Conservation (phyloP, 2,329 filamentous ascomycete species). For the Aphanocladium album region DNA sequence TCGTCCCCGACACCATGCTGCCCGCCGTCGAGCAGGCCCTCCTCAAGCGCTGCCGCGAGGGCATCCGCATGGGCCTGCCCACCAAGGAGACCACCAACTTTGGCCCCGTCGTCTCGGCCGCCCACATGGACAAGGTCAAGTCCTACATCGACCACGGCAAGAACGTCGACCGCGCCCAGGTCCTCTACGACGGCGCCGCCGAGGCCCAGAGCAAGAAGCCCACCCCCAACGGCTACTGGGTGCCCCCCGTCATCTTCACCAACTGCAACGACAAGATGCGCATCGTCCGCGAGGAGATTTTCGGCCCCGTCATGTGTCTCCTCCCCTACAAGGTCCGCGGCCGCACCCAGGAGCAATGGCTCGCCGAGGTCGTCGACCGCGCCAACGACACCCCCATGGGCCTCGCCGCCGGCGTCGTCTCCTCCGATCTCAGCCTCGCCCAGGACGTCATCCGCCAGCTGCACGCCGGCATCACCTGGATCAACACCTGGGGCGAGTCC, state of each 20-base stretch:
- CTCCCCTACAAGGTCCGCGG: constrained; percentile 59
- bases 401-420: constrained; percentile 80
- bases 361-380: constrained; percentile 64
- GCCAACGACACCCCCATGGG: constrained; percentile 76
- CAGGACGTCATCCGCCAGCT: constrained; percentile 67
- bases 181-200: constrained; percentile 67
- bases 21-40: constrained; percentile 62
- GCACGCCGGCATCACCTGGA: constrained; percentile 84
- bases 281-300: constrained; percentile 79
- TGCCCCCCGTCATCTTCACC: constrained; percentile 78
- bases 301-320: constrained; percentile 81
- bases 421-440: constrained; percentile 66
- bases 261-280: constrained; percentile 79
- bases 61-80: constrained; percentile 71
- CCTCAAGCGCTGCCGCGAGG: constrained; percentile 47
- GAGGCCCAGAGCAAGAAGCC: constrained; percentile 48
- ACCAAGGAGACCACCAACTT: constrained; percentile 73
- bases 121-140: constrained; percentile 73
- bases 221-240: constrained; percentile 67
- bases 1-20: constrained; percentile 65
- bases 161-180: constrained; percentile 64
- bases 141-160: constrained; percentile 72
- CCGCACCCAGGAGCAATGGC: constrained; percentile 27
- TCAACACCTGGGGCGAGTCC: constrained; percentile 90
- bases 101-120: constrained; percentile 71